A percentile compares a stretch with the other conserved stretches of the same genome.
Conservation (phyloP, 2,329 filamentous ascomycete species). For the Sarocladium oryzae region DNA sequence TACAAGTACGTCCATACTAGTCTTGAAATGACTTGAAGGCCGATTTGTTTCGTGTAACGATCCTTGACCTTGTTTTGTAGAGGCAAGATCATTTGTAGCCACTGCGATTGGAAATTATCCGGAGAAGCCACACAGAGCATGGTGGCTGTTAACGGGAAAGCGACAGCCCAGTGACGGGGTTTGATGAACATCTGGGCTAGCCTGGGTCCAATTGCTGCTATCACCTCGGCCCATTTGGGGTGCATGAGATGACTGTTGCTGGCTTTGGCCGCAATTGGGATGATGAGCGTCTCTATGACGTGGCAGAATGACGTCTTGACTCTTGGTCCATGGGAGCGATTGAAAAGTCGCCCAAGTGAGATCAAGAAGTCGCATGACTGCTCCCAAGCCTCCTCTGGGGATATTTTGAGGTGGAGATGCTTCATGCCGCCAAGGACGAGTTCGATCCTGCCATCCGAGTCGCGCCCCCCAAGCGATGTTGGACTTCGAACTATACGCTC, state of each 20-base stretch:
- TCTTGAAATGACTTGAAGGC: constrained; percentile 82
- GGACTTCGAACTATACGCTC: constrained; percentile 65
- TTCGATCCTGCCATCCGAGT: constrained; percentile 76
- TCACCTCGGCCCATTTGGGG: constrained; percentile 80
- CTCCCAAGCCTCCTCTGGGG: constrained; percentile 70
- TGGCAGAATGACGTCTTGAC: constrained; percentile 95
- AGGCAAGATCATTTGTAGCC: constrained; percentile 73
- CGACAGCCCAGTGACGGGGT: constrained; percentile 82
- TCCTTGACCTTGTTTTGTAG: constrained; percentile 82
- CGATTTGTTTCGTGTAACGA: constrained; percentile 67
- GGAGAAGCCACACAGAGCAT: constrained; percentile 82
- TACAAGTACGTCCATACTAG: constrained; percentile 94
- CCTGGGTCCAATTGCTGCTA: constrained; percentile 70
- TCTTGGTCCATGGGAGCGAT: constrained; percentile 75
- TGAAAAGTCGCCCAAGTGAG: constrained; percentile 73
- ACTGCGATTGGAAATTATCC: constrained; percentile 78
- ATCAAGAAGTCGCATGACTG: constrained; percentile 86
- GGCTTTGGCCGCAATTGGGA: constrained; percentile 79
- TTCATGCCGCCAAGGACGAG: constrained; percentile 88
- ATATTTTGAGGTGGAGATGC: constrained; percentile 70
- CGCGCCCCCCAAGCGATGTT: constrained; percentile 47
- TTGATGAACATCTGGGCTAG: constrained; percentile 83
- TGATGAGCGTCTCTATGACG: constrained; percentile 76
- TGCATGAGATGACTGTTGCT: constrained; percentile 68
- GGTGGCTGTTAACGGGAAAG: constrained; percentile 82